These are phyloP conservation scores for Epichloe typhina DNA, from an alignment of 2,329 filamentous ascomycete species.

Conservation along the genomic window DNA sequence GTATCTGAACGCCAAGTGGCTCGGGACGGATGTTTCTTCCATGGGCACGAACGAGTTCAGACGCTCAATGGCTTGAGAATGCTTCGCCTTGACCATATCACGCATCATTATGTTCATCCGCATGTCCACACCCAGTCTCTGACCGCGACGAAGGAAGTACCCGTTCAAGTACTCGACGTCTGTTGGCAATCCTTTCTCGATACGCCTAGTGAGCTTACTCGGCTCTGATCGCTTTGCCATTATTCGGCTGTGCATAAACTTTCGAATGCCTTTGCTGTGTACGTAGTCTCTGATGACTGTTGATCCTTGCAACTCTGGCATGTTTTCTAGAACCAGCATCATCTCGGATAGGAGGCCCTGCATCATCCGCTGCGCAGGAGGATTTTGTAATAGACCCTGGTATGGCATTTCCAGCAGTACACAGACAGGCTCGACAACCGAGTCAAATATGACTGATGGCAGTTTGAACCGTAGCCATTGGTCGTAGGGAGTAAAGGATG, in stretches of 20 bases:
- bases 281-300: slow-evolving; percentile 43
- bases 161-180: slow-evolving; percentile 82
- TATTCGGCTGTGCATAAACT: slow-evolving; percentile 33
- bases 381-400: slow-evolving; percentile 55
- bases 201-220: slow-evolving; percentile 55
- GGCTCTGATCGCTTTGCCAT: slow-evolving; percentile 31
- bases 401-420: slow-evolving; percentile 68
- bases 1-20: slow-evolving; percentile 13
- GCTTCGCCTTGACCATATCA: slow-evolving; percentile 60
- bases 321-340: slow-evolving; percentile 50
- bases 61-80: slow-evolving; percentile 20
- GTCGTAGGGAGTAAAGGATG: slow-evolving; percentile 15
- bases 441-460: slow-evolving; percentile 62
- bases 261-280: slow-evolving; percentile 47
- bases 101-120: slow-evolving; percentile 61
- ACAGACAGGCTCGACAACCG: slow-evolving; percentile 69
- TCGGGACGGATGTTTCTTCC: slow-evolving; percentile 20
- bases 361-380: slow-evolving; percentile 51
- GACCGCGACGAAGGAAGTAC: slow-evolving; percentile 65
- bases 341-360: slow-evolving; percentile 64
- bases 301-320: slow-evolving; percentile 60
- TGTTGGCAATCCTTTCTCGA: slow-evolving; percentile 47
- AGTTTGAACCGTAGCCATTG: slow-evolving; percentile 60
- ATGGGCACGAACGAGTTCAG: slow-evolving; percentile 20
- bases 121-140: slow-evolving; percentile 58